A percentile compares a stretch with the other conserved stretches of the same genome.
Conservation (phyloP, 225 moss, liverwort and hornwort genomes). For the Neckera pumila region DNA sequence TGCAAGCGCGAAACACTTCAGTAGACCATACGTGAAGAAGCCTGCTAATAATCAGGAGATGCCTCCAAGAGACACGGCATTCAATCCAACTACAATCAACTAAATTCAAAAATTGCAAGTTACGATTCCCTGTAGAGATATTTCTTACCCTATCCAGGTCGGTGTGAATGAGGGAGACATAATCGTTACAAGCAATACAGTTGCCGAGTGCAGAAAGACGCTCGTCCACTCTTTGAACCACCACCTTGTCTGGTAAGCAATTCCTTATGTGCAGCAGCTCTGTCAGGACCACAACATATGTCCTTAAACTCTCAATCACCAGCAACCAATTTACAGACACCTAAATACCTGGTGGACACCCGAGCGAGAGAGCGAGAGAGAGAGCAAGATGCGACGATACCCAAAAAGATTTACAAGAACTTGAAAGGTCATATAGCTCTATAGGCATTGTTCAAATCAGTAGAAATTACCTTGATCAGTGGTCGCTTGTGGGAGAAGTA, state of each 20-base stretch:
- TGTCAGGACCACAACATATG: background rate
- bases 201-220: slow-evolving; percentile 89
- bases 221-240: slow-evolving; percentile 93
- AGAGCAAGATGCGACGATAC: background rate
- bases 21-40: background rate
- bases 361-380: background rate
- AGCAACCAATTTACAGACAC: background rate
- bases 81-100: background rate
- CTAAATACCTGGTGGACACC: background rate
- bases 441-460: background rate
- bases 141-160: slow-evolving; percentile 68
- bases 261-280: slow-evolving; percentile 89
- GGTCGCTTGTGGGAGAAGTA: slow-evolving; percentile 77
- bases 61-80: background rate
- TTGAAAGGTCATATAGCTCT: background rate
- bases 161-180: slow-evolving; percentile 90
- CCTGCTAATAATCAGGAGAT: background rate
- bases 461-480: slow-evolving; percentile 65
- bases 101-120: background rate
- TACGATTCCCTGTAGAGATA: background rate
- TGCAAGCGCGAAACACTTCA: background rate
- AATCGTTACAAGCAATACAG: slow-evolving; percentile 91
- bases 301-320: background rate
- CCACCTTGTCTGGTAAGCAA: slow-evolving; percentile 80
- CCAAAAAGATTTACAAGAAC: background rate